Conservation (phyloP, 305 asterid species). For the Lippia alba region DNA sequence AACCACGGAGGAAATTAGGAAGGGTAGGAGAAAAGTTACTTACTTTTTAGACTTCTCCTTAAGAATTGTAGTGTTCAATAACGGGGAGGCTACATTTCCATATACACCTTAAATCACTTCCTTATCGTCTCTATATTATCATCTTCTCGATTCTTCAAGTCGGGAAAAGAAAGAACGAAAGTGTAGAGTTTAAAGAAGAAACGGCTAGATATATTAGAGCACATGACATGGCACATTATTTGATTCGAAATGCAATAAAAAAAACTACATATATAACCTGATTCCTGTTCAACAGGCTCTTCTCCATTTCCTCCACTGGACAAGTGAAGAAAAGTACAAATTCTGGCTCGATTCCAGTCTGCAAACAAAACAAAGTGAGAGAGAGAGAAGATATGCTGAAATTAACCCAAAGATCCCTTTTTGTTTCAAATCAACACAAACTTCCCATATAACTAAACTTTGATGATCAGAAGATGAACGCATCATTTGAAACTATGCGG, state of each 20-base stretch:
- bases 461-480: no score
- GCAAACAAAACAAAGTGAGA: no score
- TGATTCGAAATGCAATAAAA: not conserved
- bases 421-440: no score
- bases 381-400: no score
- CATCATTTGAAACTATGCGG: no score
- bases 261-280: conserved; percentile 63
- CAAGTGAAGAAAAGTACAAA: conserved; percentile 87
- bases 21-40: conserved; percentile 12
- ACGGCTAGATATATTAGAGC: conserved; percentile 7
- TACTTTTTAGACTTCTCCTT: conserved; percentile 91
- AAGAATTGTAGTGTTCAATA: conserved; percentile 76
- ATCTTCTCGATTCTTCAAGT: conserved; percentile 86
- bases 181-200: not conserved
- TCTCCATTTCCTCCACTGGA: conserved; percentile 87
- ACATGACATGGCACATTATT: not conserved
- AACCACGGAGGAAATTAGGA: not conserved
- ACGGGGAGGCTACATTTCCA: conserved; percentile 89
- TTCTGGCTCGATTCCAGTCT: conserved; percentile 68
- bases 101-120: conserved; percentile 90
- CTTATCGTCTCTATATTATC: conserved; percentile 92
- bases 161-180: not conserved
- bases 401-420: not conserved
- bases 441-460: no score
- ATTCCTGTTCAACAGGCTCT: conserved; percentile 73